These are phyloP conservation scores for Anethum foeniculum DNA, from an alignment of 140 eudicot species.

Conservation along the genomic window DNA sequence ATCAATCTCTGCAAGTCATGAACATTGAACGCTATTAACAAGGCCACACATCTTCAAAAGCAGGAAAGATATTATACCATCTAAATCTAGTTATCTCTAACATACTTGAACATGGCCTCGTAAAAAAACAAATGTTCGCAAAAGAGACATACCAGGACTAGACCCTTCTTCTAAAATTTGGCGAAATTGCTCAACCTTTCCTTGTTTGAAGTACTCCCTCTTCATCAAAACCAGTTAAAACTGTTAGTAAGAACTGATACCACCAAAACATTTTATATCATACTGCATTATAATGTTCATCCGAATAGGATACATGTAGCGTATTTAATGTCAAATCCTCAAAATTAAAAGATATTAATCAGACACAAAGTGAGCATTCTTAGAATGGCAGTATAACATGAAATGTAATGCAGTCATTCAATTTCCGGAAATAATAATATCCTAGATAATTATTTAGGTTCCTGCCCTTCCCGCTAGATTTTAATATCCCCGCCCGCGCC, in stretches of 20 bases:
- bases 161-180: constrained; percentile 98
- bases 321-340: not conserved
- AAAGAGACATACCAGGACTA: constrained; percentile 58
- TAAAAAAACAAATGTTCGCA: not conserved
- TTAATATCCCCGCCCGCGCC: not conserved
- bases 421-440: not conserved
- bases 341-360: not conserved
- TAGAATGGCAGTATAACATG: not conserved
- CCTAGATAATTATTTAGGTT: not conserved
- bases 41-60: constrained; percentile 7
- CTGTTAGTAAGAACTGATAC: not conserved
- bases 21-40: constrained; percentile 6
- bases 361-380: not conserved
- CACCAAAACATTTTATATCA: not conserved
- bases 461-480: not conserved
- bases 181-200: constrained; percentile 78
- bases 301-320: not conserved
- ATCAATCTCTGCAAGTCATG: constrained; percentile 67
- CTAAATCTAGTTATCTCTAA: not conserved
- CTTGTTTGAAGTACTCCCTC: constrained; percentile 99
- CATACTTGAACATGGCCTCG: not conserved
- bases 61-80: not conserved
- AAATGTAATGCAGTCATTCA: not conserved
- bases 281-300: not conserved
- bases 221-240: constrained; percentile 22